Evolutionary conservation across 768 basidiomycete species (phyloP), one percentile per base, ranked within the genome.

Genomic region (Mycena epipterygia): DNA sequence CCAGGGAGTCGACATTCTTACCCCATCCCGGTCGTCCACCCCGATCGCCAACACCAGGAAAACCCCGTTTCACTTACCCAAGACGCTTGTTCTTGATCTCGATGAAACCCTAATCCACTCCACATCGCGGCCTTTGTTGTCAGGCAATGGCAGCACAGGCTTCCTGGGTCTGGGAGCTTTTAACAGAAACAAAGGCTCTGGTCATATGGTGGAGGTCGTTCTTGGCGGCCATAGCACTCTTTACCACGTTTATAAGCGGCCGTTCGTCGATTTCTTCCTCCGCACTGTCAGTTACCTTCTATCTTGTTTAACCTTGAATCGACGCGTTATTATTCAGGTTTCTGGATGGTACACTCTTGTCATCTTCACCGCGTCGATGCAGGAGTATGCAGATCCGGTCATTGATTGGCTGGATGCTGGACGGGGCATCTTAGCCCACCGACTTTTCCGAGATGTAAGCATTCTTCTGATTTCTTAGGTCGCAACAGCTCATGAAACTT

Each of bases 41-140:
- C 89, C 72, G 44, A 41, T 83, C n/a, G 77, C 84, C 27, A 73
- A 80, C 21, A 73, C 86, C 16, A 88, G 89, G 73, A 91, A 87
- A 76, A 89, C 91, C 0, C 91, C 92, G 4, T 93, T 97, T 72
- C 92, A 92, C 75, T 85, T 90, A 35, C 96, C 90, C 30, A 99
- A 99, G 85, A 98, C 96, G 0, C 91, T 99, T 41, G 96, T 99
- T 33, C 90, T 99, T 49, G 98, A 99, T 83, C 86, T 99, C 59
- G 98, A 99, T 80, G 98, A 99, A 83, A 99, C 98, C 0, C 90
- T 99, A 55, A 99, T 99, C 67, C 98, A 99, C 79, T 98, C 97
- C 2, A 99, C 98, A 0, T 95, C 96, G 21, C 88, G 95, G 41
- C 92, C 94, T 29, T 85, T 93, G 37, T 80, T 85, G 75, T 83